A percentile compares a stretch with the other conserved stretches of the same genome.
These are phyloP conservation scores for Penicillium alfredii DNA, from an alignment of 495 filamentous ascomycete genomes.

Conservation along the genomic window DNA sequence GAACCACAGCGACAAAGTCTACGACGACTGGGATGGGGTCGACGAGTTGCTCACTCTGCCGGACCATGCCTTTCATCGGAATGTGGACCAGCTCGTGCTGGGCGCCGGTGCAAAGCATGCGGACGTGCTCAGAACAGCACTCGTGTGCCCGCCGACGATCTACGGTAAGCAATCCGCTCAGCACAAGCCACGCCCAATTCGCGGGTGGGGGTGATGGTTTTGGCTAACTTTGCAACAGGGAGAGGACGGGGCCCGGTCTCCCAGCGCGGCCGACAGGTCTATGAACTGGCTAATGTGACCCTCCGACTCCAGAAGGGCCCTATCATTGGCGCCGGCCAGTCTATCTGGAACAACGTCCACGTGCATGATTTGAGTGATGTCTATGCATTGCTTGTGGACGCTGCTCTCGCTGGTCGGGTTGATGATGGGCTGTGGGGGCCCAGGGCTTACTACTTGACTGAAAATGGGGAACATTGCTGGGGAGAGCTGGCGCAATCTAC, in stretches of 20 bases:
- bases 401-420: conserved; percentile 43
- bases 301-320: conserved; percentile 54
- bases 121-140: conserved; percentile 52
- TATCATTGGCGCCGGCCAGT: conserved; percentile 51
- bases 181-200: not conserved
- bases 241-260: conserved; percentile 61
- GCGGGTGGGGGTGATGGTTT: no score
- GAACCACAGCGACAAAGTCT: conserved; percentile 44
- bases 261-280: conserved; percentile 54
- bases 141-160: conserved; percentile 69
- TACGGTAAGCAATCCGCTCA: conserved; percentile 44
- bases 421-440: conserved; percentile 59
- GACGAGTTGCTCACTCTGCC: conserved; percentile 45
- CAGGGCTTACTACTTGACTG: conserved; percentile 64
- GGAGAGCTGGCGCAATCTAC: conserved; percentile 53
- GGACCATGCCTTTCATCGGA: conserved; percentile 45
- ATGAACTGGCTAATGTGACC: conserved; percentile 46
- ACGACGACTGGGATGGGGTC: conserved; percentile 48
- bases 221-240: conserved; percentile 6
- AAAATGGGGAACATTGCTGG: conserved; percentile 65
- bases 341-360: conserved; percentile 63
- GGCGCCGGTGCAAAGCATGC: conserved; percentile 30
- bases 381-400: conserved; percentile 59
- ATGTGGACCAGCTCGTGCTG: conserved; percentile 51
- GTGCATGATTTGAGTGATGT: conserved; percentile 59